phyloP scores from a whole-genome alignment of 208 protist genomes.

The Blastocrithidia nonstop region DNA sequence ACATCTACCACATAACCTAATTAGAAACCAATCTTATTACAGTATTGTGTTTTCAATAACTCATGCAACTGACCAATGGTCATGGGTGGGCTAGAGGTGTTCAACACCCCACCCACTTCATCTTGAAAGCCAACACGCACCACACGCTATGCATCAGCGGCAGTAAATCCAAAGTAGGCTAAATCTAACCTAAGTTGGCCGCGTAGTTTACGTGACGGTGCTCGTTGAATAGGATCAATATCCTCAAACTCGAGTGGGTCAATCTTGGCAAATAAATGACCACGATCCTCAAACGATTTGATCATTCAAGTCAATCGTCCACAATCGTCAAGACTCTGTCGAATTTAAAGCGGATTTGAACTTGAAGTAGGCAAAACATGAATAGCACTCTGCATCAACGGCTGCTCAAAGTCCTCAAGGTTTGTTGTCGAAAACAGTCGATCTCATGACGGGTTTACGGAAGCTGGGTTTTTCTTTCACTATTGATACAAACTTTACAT shows the following conservation, averaged over 20 bases:
- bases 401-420: conserved; percentile 28
- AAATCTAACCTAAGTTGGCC: conserved; percentile 56
- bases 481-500: conserved; percentile 69
- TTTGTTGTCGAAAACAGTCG: conserved; percentile 29
- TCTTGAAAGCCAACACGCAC: conserved; percentile 72
- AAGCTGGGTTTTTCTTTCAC: conserved; percentile 58
- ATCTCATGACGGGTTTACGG: conserved; percentile 62
- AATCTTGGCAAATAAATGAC: conserved; percentile 63
- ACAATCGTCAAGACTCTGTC: conserved; percentile 66
- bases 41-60: conserved; percentile 76
- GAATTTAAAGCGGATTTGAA: conserved; percentile 15
- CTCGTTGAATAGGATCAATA: conserved; percentile 21
- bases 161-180: conserved; percentile 69
- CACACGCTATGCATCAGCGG: conserved; percentile 41
- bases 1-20: conserved; percentile 90
- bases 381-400: conserved; percentile 41
- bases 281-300: conserved; percentile 74
- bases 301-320: conserved; percentile 77
- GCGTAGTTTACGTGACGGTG: conserved; percentile 33
- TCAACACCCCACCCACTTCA: conserved; percentile 50
- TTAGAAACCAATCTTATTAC: conserved; percentile 85
- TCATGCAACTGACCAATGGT: conserved; percentile 64
- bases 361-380: conserved; percentile 31
- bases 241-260: conserved; percentile 72
- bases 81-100: conserved; percentile 42